Percentiles rank a stretch among this genome's conserved stretches.
These are phyloP conservation scores for Ascochyta pisi DNA, from an alignment of 2,329 filamentous ascomycete species.

Conservation along the genomic window DNA sequence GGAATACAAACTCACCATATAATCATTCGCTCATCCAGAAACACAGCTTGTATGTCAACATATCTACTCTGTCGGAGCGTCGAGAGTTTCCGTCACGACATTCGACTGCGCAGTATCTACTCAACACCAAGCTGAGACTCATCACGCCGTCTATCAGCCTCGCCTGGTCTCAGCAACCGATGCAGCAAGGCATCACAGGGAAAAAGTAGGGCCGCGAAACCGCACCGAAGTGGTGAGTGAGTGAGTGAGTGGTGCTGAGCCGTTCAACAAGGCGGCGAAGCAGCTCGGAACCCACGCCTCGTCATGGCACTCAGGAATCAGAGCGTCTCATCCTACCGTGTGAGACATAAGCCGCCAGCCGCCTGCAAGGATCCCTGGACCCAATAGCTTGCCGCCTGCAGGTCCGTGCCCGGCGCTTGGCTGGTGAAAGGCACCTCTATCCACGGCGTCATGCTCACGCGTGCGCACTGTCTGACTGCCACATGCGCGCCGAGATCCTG, in stretches of 20 bases:
- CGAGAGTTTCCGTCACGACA: too few species aligned
- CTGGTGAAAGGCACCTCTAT: background rate
- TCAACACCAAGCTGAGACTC: background rate
- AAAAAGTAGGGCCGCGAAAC: slow-evolving; percentile 4
- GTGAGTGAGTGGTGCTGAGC: background rate
- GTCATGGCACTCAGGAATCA: background rate
- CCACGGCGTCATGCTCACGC: slow-evolving; percentile 9
- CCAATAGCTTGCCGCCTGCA: slow-evolving; percentile 1
- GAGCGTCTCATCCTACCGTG: slow-evolving; percentile 8
- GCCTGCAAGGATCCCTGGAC: slow-evolving; percentile 10
- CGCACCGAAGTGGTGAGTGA: background rate
- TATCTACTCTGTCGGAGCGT: too few species aligned
- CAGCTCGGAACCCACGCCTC: background rate
- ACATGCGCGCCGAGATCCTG: background rate
- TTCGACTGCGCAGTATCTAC: too few species aligned
- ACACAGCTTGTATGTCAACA: too few species aligned
- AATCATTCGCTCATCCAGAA: too few species aligned
- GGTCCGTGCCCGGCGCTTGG: slow-evolving; percentile 4
- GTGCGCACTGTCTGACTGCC: background rate
- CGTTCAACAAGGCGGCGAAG: background rate
- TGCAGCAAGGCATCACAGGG: background rate
- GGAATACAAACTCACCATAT: too few species aligned
- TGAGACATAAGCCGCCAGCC: slow-evolving; percentile 14
- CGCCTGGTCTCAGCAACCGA: slow-evolving; percentile 1
- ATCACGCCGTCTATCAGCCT: background rate